phyloP scores from a whole-genome alignment of 129 eudicot genomes.

The Tagetes patula region DNA sequence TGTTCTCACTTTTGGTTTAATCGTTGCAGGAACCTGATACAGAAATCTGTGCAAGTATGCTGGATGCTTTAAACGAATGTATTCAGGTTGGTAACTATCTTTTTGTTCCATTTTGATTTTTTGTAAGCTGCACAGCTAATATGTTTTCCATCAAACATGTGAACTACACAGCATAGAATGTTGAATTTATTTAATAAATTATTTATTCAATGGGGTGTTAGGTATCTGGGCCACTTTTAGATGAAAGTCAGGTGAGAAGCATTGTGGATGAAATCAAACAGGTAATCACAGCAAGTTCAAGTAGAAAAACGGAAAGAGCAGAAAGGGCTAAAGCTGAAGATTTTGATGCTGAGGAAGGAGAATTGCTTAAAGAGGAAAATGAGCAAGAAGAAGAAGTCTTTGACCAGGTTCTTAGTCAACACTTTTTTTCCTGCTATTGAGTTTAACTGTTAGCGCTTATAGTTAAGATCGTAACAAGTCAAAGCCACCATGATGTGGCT shows the following conservation, averaged over 20 bases:
- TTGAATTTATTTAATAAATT: not conserved
- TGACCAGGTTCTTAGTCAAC: conserved; percentile 69
- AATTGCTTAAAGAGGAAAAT: conserved; percentile 88
- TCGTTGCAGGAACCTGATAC: conserved; percentile 93
- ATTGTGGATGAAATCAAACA: conserved; percentile 96
- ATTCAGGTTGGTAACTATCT: conserved; percentile 62
- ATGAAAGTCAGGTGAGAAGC: conserved; percentile 84
- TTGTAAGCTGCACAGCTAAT: conserved; percentile 12
- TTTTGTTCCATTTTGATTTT: not conserved
- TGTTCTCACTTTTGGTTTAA: conserved; percentile 20
- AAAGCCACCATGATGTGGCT: not conserved
- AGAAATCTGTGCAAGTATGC: conserved; percentile 90
- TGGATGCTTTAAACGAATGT: conserved; percentile 93
- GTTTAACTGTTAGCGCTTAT: not conserved
- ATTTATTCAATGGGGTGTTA: conserved; percentile 33
- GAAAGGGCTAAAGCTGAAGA: conserved; percentile 99
- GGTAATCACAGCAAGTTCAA: conserved; percentile 97
- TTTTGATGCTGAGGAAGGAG: conserved; percentile 98
- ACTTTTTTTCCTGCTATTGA: not conserved
- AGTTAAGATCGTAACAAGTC: not conserved
- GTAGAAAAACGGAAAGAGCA: conserved; percentile 87
- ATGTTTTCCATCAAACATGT: not conserved
- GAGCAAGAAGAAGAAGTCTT: conserved; percentile 99
- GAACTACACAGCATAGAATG: not conserved
- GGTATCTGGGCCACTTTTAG: conserved; percentile 85